Percentiles rank a stretch among this genome's conserved stretches.
phyloP scores from a whole-genome alignment of 2,329 filamentous ascomycete species.

The Talaromyces funiculosus region DNA sequence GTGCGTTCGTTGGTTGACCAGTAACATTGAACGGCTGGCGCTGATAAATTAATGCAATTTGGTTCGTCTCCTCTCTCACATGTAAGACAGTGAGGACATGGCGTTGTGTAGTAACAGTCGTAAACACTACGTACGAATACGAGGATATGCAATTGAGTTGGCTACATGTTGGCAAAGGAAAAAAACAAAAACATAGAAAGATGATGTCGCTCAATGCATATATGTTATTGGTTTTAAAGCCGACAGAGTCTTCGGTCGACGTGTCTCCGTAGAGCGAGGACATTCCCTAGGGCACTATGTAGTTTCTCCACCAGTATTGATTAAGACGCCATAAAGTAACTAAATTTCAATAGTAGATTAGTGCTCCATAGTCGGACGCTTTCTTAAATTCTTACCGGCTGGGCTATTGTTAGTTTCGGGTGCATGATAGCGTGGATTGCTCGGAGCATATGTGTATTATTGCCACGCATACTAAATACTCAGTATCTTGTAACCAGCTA shows the following conservation, averaged over 20 bases:
- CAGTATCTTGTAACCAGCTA: neutral
- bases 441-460: neutral
- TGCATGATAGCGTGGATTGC: neutral
- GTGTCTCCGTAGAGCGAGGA: neutral
- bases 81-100: neutral
- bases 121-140: neutral
- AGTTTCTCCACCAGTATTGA: too few species aligned
- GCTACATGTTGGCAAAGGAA: neutral
- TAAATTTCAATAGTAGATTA: neutral
- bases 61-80: neutral
- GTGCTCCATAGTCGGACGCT: neutral
- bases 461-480: neutral
- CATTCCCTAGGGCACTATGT: too few species aligned
- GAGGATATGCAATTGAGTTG: neutral
- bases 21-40: neutral
- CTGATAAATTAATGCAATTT: neutral
- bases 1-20: neutral
- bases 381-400: neutral
- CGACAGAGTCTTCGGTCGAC: neutral
- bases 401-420: neutral
- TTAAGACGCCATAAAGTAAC: neutral
- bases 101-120: neutral
- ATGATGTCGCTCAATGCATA: neutral
- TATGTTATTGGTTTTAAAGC: neutral
- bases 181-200: neutral